Percentiles rank a stretch among this genome's conserved stretches.
Evolutionary conservation across 805 yeast genomes (phyloP).

Genomic region (Saturnispora quitensis): DNA sequence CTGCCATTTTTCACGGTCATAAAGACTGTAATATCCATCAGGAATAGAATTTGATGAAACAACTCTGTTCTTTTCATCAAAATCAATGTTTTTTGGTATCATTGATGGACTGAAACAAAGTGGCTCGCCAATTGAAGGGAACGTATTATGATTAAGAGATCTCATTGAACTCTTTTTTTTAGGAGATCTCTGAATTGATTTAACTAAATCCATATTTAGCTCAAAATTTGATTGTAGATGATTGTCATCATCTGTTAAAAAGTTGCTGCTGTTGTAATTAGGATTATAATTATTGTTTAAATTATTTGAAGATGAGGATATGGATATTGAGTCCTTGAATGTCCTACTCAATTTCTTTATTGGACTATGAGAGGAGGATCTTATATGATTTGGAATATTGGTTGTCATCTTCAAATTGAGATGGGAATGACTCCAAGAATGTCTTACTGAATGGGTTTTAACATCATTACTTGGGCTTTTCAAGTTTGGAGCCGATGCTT

Average conservation of each 20-base stretch:
- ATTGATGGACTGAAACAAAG: not conserved
- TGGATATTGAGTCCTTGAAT: not conserved
- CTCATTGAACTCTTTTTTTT: slow-evolving; percentile 8
- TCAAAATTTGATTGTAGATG: slow-evolving; percentile 11
- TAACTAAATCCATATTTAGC: slow-evolving; percentile 22
- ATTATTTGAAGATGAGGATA: not conserved
- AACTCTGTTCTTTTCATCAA: slow-evolving; percentile 14
- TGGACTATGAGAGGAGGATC: slow-evolving; percentile 3
- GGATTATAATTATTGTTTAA: not conserved
- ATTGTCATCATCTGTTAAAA: not conserved
- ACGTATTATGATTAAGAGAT: slow-evolving; percentile 3
- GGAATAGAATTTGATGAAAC: slow-evolving; percentile 36
- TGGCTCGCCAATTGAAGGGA: slow-evolving; percentile 4
- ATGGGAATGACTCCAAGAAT: slow-evolving; percentile 2
- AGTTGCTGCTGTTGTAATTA: not conserved
- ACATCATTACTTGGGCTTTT: not conserved
- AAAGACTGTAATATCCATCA: slow-evolving; percentile 51
- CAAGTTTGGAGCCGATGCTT: slow-evolving; percentile 5
- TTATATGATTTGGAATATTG: not conserved
- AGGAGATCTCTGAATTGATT: slow-evolving; percentile 23
- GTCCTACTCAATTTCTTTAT: slow-evolving; percentile 4
- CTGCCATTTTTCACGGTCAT: slow-evolving; percentile 59
- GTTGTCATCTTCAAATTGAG: not conserved
- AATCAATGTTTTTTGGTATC: not conserved
- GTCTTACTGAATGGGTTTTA: not conserved